A percentile compares a stretch with the other conserved stretches of the same genome.
phyloP scores from a whole-genome alignment of 2,329 filamentous ascomycete species.

The Cryphonectria nitschkei region DNA sequence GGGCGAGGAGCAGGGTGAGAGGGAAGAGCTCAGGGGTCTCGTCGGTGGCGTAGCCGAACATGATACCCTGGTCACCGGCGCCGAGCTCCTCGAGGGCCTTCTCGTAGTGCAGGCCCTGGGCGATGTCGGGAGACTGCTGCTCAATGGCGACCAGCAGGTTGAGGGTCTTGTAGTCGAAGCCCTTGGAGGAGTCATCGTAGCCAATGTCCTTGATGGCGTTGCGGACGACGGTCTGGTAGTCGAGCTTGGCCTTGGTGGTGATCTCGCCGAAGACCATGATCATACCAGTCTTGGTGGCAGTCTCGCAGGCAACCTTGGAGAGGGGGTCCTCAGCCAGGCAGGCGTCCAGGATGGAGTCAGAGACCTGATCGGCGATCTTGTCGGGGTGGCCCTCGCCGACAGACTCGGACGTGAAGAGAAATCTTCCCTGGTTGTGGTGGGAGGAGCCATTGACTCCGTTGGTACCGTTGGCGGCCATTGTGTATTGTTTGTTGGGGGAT shows the following conservation, averaged over 20 bases:
- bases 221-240: constrained; percentile 99
- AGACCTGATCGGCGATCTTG: constrained; percentile 98
- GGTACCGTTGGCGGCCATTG: constrained; percentile 57
- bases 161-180: constrained; percentile 99
- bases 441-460: constrained; percentile 50
- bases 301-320: constrained; percentile 99
- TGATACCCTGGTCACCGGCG: constrained; percentile 99
- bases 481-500: constrained; percentile 37
- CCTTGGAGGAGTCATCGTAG: constrained; percentile 95
- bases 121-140: constrained; percentile 98
- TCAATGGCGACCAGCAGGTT: constrained; percentile 99
- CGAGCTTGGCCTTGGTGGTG: constrained; percentile 90
- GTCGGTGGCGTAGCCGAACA: constrained; percentile 99
- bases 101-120: constrained; percentile 98
- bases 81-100: constrained; percentile 96
- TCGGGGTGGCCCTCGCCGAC: constrained; percentile 91
- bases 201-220: constrained; percentile 96
- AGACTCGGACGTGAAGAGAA: constrained; percentile 90
- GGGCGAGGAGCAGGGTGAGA: constrained; percentile 88
- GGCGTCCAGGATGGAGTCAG: constrained; percentile 97
- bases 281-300: constrained; percentile 99
- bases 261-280: constrained; percentile 99
- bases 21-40: constrained; percentile 98
- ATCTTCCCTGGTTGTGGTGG: constrained; percentile 68
- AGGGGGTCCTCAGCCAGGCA: constrained; percentile 92